These are phyloP conservation scores for Fusarium metavorans DNA, from an alignment of 2,329 filamentous ascomycete genomes.

Conservation along the genomic window DNA sequence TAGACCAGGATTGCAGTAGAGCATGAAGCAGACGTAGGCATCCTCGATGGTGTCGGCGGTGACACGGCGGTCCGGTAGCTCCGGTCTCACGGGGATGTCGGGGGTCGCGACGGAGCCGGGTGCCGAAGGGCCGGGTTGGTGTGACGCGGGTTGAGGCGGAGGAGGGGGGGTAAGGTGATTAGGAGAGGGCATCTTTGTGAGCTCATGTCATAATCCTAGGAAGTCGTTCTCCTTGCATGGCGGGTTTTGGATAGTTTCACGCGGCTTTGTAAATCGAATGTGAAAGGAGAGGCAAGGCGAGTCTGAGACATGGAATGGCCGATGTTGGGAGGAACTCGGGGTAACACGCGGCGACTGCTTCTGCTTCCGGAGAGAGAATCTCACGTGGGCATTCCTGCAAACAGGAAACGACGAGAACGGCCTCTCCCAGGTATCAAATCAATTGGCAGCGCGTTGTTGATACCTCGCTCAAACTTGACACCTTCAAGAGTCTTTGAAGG, in stretches of 20 bases:
- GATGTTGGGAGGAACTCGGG: neutral
- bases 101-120: constrained; percentile 29
- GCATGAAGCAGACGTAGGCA: constrained; percentile 85
- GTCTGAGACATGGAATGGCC: constrained; percentile 35
- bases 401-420: neutral
- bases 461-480: neutral
- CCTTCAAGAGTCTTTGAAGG: neutral
- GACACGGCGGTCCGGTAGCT: constrained; percentile 76
- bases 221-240: neutral
- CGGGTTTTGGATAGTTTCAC: constrained; percentile 24
- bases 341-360: neutral
- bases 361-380: neutral
- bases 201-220: constrained; percentile 38
- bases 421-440: neutral
- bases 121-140: constrained; percentile 26
- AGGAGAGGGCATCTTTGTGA: constrained; percentile 36
- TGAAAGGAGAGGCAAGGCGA: constrained; percentile 11
- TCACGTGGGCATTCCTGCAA: constrained; percentile 8
- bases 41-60: constrained; percentile 80
- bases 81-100: constrained; percentile 35
- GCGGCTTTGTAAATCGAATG: constrained; percentile 10
- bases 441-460: constrained; percentile 8
- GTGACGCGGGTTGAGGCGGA: constrained; percentile 30
- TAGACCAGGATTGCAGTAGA: constrained; percentile 91
- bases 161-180: constrained; percentile 22